phyloP scores from a whole-genome alignment of 805 yeast species.

The Candida ulmi region DNA sequence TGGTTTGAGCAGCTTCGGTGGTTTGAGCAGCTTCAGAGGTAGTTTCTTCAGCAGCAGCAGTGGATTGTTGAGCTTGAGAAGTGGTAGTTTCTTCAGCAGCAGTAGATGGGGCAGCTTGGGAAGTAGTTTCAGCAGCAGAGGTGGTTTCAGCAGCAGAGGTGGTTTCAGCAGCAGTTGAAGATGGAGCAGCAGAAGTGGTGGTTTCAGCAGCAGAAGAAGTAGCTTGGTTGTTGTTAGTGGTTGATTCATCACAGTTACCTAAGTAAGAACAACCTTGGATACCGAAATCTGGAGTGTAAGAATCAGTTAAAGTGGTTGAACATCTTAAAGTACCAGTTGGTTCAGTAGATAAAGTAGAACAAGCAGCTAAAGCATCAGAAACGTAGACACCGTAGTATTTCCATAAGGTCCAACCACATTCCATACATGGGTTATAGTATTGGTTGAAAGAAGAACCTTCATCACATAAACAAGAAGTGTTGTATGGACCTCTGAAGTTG shows the following conservation, averaged over 20 bases:
- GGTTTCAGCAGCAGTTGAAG: not conserved
- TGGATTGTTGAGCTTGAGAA: not conserved
- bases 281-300: conserved; percentile 4
- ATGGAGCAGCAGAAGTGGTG: too few relatives aligned
- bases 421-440: conserved; percentile 22
- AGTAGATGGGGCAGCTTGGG: too few relatives aligned
- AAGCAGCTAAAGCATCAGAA: conserved; percentile 20
- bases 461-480: conserved; percentile 18
- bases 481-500: conserved; percentile 8
- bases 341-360: conserved; percentile 18
- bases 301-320: conserved; percentile 14
- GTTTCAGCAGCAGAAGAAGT: too few relatives aligned
- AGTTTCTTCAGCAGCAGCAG: conserved; percentile 1
- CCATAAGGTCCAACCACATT: conserved; percentile 34
- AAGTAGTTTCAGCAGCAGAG: not conserved
- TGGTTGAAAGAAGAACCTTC: conserved; percentile 11
- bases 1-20: not conserved
- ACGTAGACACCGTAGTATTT: conserved; percentile 24
- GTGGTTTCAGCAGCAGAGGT: not conserved
- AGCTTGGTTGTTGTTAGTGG: not conserved
- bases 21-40: not conserved
- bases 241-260: conserved; percentile 4
- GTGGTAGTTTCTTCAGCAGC: too few relatives aligned
- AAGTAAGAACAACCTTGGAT: conserved; percentile 5
- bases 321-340: conserved; percentile 28